These are phyloP conservation scores for Tricholoma bakamatsutake DNA, from an alignment of 768 basidiomycete species.

Conservation along the genomic window DNA sequence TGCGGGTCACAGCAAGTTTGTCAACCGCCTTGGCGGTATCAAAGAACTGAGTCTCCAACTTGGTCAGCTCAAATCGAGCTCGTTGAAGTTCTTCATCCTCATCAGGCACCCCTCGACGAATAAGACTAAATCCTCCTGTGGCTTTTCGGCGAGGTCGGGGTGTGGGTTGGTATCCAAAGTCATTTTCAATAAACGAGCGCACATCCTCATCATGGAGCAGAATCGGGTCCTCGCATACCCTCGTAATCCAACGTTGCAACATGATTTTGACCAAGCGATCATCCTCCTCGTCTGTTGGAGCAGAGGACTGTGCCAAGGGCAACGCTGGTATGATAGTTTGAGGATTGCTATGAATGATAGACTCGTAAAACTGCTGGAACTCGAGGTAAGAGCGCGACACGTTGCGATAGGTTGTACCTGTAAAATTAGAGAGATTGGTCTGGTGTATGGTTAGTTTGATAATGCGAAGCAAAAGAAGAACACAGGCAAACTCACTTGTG, in stretches of 20 bases:
- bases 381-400: conserved; percentile 94
- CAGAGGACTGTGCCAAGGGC: conserved; percentile 94
- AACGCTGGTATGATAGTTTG: conserved; percentile 96
- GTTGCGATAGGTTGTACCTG: conserved; percentile 83
- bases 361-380: conserved; percentile 91
- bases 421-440: conserved; percentile 94
- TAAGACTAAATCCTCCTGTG: conserved; percentile 68
- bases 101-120: conserved; percentile 78
- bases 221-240: conserved; percentile 90
- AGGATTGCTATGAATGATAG: conserved; percentile 84
- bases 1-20: conserved; percentile 72
- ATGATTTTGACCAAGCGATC: conserved; percentile 93
- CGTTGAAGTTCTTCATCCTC: conserved; percentile 91
- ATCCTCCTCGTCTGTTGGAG: conserved; percentile 97
- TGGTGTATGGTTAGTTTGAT: conserved; percentile 24
- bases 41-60: conserved; percentile 87
- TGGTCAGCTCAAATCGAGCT: conserved; percentile 88
- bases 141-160: conserved; percentile 69
- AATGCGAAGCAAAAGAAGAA: neutral
- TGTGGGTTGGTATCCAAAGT: conserved; percentile 92
- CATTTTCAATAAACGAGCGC: conserved; percentile 92
- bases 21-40: conserved; percentile 90
- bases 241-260: conserved; percentile 90
- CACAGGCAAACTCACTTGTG: conserved; percentile 58
- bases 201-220: conserved; percentile 88